Evolutionary conservation across 768 basidiomycete species (phyloP).

Genomic region (Amanita pallidorosea): DNA sequence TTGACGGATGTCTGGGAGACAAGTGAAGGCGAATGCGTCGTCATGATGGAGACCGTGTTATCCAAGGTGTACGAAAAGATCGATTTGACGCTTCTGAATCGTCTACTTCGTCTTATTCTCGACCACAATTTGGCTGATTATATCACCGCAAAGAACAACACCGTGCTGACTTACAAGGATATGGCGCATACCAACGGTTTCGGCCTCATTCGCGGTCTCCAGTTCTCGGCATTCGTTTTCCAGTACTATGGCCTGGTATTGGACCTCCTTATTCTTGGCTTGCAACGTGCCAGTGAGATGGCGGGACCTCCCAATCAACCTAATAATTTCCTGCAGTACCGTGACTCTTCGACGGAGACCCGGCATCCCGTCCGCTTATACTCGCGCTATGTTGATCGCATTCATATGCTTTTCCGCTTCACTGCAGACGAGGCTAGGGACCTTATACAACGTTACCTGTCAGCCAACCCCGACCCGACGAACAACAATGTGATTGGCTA

Average conservation of each 20-base stretch:
- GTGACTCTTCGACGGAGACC: slow-evolving; percentile 90
- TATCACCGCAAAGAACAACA: slow-evolving; percentile 99
- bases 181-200: slow-evolving; percentile 99
- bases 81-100: slow-evolving; percentile 91
- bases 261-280: slow-evolving; percentile 89
- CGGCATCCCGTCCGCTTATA: slow-evolving; percentile 97
- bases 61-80: slow-evolving; percentile 99
- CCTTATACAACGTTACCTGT: slow-evolving; percentile 94
- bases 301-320: slow-evolving; percentile 96
- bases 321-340: slow-evolving; percentile 97
- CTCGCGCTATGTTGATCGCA: slow-evolving; percentile 89
- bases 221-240: slow-evolving; percentile 99
- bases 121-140: slow-evolving; percentile 99
- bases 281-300: slow-evolving; percentile 99
- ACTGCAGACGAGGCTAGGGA: slow-evolving; percentile 95
- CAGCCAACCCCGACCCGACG: slow-evolving; percentile 95
- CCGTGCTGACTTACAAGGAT: slow-evolving; percentile 32
- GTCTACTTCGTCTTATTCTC: slow-evolving; percentile 88
- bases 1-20: slow-evolving; percentile 98
- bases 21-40: slow-evolving; percentile 93
- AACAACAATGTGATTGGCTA: slow-evolving; percentile 99
- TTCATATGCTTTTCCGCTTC: slow-evolving; percentile 97
- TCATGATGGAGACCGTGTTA: slow-evolving; percentile 97
- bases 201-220: slow-evolving; percentile 93
- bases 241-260: slow-evolving; percentile 96